These are phyloP conservation scores for Wallacemonas sp. DNA, from an alignment of 208 protist species.

Conservation along the genomic window DNA sequence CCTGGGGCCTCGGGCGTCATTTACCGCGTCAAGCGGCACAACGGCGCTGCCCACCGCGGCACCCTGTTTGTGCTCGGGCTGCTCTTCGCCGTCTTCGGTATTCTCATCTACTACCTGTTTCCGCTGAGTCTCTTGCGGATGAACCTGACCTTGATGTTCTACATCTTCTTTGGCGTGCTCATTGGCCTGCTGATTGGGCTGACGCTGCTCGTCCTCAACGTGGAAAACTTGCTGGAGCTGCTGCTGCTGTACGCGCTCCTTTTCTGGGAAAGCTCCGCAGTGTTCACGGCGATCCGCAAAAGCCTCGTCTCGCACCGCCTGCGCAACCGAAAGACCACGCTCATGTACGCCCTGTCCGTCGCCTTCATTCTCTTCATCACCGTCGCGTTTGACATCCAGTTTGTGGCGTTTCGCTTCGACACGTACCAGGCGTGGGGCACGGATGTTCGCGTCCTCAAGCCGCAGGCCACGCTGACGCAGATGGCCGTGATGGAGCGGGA, in stretches of 20 bases:
- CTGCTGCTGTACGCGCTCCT: conserved; percentile 62
- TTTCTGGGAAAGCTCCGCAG: conserved; percentile 86
- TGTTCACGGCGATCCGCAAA: conserved; percentile 82
- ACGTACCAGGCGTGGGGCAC: conserved; percentile 27
- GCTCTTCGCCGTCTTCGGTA: conserved; percentile 64
- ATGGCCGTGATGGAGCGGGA: background rate
- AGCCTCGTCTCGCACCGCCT: conserved; percentile 90
- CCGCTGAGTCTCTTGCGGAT: conserved; percentile 83
- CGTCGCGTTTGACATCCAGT: conserved; percentile 82
- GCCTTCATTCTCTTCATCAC: conserved; percentile 95
- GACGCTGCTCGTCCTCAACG: conserved; percentile 88
- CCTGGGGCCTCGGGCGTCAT: conserved; percentile 53
- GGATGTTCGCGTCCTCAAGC: conserved; percentile 27
- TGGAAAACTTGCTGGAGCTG: conserved; percentile 80
- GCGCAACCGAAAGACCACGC: conserved; percentile 95
- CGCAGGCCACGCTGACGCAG: background rate
- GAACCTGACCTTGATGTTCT: conserved; percentile 89
- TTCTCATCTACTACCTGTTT: conserved; percentile 94
- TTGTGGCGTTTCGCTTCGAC: conserved; percentile 46
- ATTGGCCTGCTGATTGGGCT: conserved; percentile 91
- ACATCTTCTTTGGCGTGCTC: conserved; percentile 94
- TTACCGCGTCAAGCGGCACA: conserved; percentile 65
- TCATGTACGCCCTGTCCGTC: conserved; percentile 94
- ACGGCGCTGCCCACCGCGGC: conserved; percentile 25
- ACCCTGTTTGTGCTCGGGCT: conserved; percentile 57